Evolutionary conservation across 371 early-diverging fungal genomes (phyloP).

Genomic region (Apophysomyces elegans): DNA sequence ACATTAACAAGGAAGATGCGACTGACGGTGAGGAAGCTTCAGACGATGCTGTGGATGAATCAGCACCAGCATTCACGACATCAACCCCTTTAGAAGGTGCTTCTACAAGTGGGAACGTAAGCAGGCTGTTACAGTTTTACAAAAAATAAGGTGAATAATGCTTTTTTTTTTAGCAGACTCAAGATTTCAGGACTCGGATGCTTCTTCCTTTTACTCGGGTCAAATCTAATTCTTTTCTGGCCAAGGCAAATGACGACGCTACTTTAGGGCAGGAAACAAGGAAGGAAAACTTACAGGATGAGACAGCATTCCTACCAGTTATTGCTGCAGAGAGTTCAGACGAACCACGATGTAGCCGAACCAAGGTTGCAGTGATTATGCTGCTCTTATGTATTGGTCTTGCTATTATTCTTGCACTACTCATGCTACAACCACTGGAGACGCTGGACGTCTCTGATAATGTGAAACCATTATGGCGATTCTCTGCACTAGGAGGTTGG

Average conservation of each 20-base stretch:
- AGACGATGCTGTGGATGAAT: not conserved
- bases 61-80: conserved; percentile 23
- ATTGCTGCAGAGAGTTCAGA: not conserved
- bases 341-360: conserved; percentile 9
- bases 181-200: conserved; percentile 15
- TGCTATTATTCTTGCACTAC: conserved; percentile 24
- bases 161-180: conserved; percentile 4
- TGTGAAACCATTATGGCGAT: not conserved
- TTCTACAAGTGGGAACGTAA: conserved; percentile 45
- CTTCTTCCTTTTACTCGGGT: conserved; percentile 13
- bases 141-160: no score
- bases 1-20: not conserved
- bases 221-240: conserved; percentile 20
- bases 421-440: conserved; percentile 23
- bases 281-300: not conserved
- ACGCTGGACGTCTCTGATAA: conserved; percentile 5
- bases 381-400: conserved; percentile 16
- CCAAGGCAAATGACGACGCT: not conserved
- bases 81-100: conserved; percentile 33
- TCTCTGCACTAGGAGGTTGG: conserved; percentile 31
- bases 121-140: conserved; percentile 4
- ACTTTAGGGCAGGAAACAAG: not conserved
- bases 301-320: not conserved
- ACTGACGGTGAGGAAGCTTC: conserved; percentile 7
- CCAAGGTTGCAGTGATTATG: conserved; percentile 18